Percentiles rank a stretch among this genome's conserved stretches.
Evolutionary conservation across 179 eudicot genomes (phyloP).

Genomic region (Beta macrorhiza): DNA sequence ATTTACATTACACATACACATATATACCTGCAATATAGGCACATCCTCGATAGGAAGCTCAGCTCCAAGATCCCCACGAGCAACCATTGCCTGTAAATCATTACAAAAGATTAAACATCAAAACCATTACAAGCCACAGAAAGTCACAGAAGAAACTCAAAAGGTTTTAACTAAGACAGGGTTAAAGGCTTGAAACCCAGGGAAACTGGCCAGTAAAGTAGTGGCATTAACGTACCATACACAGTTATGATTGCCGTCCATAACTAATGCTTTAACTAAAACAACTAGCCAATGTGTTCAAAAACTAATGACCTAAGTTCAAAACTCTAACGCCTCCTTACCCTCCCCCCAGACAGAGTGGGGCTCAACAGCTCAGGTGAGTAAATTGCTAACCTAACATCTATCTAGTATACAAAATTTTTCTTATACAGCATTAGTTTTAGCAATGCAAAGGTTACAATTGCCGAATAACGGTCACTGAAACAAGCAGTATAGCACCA

Average conservation of each 20-base stretch:
- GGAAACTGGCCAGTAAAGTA: neutral
- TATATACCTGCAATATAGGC: constrained; percentile 85
- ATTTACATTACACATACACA: neutral
- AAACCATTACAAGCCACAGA: neutral
- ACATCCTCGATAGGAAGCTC: constrained; percentile 99
- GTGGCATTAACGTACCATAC: neutral
- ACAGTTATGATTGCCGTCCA: neutral
- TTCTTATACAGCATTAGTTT: neutral
- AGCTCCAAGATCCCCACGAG: constrained; percentile 99
- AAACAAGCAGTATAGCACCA: neutral
- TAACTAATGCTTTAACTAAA: neutral
- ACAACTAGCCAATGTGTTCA: neutral
- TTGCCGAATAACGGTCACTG: neutral
- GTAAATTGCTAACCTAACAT: neutral
- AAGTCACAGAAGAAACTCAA: neutral
- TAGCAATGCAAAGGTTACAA: neutral
- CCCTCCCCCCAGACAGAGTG: neutral
- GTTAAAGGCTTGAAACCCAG: neutral
- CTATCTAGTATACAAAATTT: neutral
- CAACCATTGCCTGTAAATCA: constrained; percentile 88
- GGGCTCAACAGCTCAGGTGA: neutral
- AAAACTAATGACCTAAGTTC: neutral
- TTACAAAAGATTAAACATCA: constrained; percentile 5
- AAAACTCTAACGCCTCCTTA: neutral
- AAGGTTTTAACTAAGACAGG: neutral